Base-by-base conservation (phyloP, 441 rosid genomes). In the Jatropha multifida region DNA sequence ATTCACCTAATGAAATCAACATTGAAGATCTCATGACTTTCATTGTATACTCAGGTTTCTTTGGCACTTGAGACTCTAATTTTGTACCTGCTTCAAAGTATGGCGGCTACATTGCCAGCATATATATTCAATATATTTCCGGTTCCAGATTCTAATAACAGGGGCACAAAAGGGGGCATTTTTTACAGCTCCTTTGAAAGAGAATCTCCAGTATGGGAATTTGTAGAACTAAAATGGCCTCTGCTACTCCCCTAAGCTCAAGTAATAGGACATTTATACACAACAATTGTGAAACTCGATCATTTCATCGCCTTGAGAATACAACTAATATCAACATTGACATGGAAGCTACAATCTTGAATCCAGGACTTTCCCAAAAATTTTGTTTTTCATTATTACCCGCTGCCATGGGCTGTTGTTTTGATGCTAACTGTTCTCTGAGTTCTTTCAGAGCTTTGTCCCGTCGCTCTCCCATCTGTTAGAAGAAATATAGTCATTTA, bases 331-430 rank as follows among this genome's bases (percentile, higher is more conserved):
- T 68, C 85, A 96, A 76, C 99, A 96, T 92, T 9, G 98, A 96
- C 97, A 96, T 81, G 69, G 97, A 90, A 78, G 83, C 92, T 66
- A 87, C 87, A 69, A 93, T 71, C 89, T 93, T 92, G 87, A 96
- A 93, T 76, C 94, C 83, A 5, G 98, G 83, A 67, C 86, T 79
- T 77, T 96, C 97, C 99, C 98, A 96, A 77, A 93, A 92, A 78
- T 92, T 93, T 68, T 74, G 87, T 68, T 90, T 91, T 44, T 80
- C 87, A 9, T 44, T 71, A 54, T 62, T 76, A 49, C 77, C 64
- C 13, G 17, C 76, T 56, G 83, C 74, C 66, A 65, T 84, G 4
- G 77, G 52, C 46, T 83, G 86, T 44, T 87, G 85, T 72, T 86
- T 88, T 3, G 83, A 81, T 52, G 90, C 90, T 73, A 96, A 70